A percentile compares a stretch with the other conserved stretches of the same genome.
Evolutionary conservation across 352 stramenopile species (phyloP).

Genomic region (Pythium chondricola): DNA sequence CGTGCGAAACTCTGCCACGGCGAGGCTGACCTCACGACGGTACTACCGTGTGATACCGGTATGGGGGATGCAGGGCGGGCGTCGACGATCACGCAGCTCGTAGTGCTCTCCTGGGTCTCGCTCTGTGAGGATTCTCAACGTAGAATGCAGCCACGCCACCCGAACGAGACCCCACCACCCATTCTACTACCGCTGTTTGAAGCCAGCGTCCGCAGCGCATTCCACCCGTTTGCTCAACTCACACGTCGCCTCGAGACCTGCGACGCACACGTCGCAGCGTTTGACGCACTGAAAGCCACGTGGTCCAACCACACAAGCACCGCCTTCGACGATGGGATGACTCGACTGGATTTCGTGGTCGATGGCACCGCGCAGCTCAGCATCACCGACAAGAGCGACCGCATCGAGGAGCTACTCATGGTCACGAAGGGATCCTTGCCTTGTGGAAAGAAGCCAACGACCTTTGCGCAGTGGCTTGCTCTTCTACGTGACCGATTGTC

Average conservation of each 20-base stretch:
- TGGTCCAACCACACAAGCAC: constrained; percentile 21
- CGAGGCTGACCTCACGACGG: constrained; percentile 34
- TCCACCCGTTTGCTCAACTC: constrained; percentile 55
- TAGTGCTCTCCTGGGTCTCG: constrained; percentile 29
- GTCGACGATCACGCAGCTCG: constrained; percentile 25
- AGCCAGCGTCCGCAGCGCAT: constrained; percentile 24
- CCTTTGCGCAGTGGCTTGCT: constrained; percentile 4
- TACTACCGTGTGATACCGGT: constrained; percentile 5
- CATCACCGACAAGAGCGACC: constrained; percentile 7
- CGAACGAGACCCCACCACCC: not conserved
- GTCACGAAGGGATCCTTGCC: not conserved
- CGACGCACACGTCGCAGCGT: constrained; percentile 10
- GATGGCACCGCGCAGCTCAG: not conserved
- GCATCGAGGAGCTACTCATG: constrained; percentile 3
- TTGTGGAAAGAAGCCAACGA: constrained; percentile 6
- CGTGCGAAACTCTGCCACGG: constrained; percentile 70
- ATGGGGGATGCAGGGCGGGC: not conserved
- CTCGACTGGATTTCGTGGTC: not conserved
- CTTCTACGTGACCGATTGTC: not conserved
- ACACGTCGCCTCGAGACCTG: constrained; percentile 16
- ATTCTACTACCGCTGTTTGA: constrained; percentile 1
- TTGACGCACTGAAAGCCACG: constrained; percentile 16
- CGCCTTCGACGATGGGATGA: not conserved
- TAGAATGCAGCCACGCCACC: not conserved
- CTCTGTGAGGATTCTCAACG: not conserved